Conservation (phyloP, 805 yeast species). For the Ogataea zsoltii region DNA sequence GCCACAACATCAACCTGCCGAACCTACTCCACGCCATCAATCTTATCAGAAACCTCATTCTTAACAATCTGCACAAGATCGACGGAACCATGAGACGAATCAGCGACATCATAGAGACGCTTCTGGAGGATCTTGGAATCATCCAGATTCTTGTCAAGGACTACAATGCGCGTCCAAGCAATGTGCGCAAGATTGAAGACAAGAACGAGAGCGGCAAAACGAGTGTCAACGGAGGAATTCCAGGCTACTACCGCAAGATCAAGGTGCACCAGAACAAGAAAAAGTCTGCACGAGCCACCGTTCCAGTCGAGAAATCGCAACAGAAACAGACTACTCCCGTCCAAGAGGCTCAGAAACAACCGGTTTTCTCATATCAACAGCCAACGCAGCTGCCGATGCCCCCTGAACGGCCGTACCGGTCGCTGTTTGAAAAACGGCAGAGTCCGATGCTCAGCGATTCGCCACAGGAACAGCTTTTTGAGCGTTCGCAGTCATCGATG, state of each 20-base stretch:
- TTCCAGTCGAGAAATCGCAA: neutral
- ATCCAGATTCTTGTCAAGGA: constrained; percentile 31
- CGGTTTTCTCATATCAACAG: neutral
- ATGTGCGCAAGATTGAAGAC: constrained; percentile 32
- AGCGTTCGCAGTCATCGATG: constrained; percentile 3
- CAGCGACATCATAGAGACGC: constrained; percentile 43
- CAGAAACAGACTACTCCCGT: neutral
- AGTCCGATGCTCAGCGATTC: too few species aligned
- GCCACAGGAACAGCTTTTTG: neutral
- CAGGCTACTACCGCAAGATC: constrained; percentile 31
- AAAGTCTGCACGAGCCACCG: neutral
- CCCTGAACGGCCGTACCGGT: constrained; percentile 7
- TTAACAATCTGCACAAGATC: constrained; percentile 34
- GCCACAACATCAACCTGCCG: constrained; percentile 30
- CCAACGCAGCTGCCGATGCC: neutral
- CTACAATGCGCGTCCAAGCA: constrained; percentile 32
- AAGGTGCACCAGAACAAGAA: constrained; percentile 13
- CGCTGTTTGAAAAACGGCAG: constrained; percentile 6
- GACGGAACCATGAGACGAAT: constrained; percentile 46
- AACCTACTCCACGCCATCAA: constrained; percentile 35
- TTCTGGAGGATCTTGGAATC: constrained; percentile 43
- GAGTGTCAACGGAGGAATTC: constrained; percentile 36
- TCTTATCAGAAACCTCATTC: constrained; percentile 33
- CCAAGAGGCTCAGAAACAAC: neutral
- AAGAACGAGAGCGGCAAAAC: constrained; percentile 32